These are phyloP conservation scores for Isoetes taiwanensis DNA, from an alignment of 75 land plant genomes.

Conservation along the genomic window DNA sequence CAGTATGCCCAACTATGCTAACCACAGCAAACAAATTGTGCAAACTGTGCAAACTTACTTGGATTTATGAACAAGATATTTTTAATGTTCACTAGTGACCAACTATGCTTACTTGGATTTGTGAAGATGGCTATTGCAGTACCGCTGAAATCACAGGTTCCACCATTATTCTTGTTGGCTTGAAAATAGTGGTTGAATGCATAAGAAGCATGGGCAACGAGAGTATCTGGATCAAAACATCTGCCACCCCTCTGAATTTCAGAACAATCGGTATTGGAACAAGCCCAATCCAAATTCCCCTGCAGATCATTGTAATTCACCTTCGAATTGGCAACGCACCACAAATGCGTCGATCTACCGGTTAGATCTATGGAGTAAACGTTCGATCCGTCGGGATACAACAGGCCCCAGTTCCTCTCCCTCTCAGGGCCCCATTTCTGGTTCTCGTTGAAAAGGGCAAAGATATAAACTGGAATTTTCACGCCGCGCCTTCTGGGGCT, in stretches of 20 bases:
- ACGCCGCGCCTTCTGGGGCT: background rate
- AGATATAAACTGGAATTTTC: background rate
- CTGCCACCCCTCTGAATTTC: background rate
- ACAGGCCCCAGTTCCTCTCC: background rate
- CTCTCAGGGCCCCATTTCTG: background rate
- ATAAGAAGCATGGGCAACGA: constrained; percentile 14
- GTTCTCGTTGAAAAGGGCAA: constrained; percentile 1
- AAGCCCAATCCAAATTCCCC: constrained; percentile 16
- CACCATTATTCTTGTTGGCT: constrained; percentile 4
- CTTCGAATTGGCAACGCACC: constrained; percentile 18
- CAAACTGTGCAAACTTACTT: background rate
- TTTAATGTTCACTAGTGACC: background rate
- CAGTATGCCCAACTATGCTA: no score
- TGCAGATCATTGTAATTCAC: background rate
- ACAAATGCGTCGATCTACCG: background rate
- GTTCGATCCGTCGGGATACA: background rate
- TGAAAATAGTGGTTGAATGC: constrained; percentile 20
- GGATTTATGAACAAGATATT: background rate
- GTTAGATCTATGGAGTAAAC: background rate
- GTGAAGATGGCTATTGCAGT: constrained; percentile 8
- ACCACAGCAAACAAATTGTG: no score
- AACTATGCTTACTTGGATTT: constrained; percentile 13
- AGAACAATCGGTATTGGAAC: constrained; percentile 4
- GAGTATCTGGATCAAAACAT: constrained; percentile 17
- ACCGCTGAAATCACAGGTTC: constrained; percentile 10